A percentile compares a stretch with the other conserved stretches of the same genome.
Conservation (phyloP, 495 filamentous ascomycete genomes). For the Jackrogersella multiformis region DNA sequence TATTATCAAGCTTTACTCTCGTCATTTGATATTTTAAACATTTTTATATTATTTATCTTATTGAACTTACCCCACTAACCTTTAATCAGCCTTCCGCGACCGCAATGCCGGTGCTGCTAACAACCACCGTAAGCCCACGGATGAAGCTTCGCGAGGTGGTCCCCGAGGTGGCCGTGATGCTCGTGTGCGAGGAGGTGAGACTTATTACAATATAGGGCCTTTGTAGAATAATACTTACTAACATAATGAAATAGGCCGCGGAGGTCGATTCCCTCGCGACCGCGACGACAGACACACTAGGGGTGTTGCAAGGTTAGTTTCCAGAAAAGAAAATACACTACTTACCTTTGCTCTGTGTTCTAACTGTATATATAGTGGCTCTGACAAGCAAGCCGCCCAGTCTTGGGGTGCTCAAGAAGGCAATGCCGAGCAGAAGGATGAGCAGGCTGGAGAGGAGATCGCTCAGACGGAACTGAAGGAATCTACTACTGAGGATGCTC, state of each 20-base stretch:
- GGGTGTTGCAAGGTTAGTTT: conserved; percentile 71
- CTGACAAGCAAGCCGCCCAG: conserved; percentile 90
- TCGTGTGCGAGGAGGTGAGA: conserved; percentile 67
- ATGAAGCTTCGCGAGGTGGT: conserved; percentile 68
- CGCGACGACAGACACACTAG: conserved; percentile 86
- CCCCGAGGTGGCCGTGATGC: conserved; percentile 63
- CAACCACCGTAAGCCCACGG: conserved; percentile 84
- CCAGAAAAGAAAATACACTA: background rate
- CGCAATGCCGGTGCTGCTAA: conserved; percentile 80
- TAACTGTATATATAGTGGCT: conserved; percentile 64
- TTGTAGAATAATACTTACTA: conserved; percentile 8
- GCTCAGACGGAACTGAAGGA: conserved; percentile 82
- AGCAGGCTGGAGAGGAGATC: conserved; percentile 85
- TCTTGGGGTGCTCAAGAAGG: conserved; percentile 89
- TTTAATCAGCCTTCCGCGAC: conserved; percentile 90
- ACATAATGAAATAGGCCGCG: conserved; percentile 51
- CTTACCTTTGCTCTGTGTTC: conserved; percentile 9
- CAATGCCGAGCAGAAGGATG: conserved; percentile 82
- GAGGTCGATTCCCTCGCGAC: conserved; percentile 56
- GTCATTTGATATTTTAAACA: background rate
- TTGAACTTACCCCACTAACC: conserved; percentile 16
- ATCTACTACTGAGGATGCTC: conserved; percentile 58
- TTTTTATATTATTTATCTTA: conserved; percentile 6
- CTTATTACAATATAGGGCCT: background rate
- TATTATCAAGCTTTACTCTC: background rate